Base-by-base conservation (phyloP, 352 stramenopile genomes). In the Peronospora farinosa region DNA sequence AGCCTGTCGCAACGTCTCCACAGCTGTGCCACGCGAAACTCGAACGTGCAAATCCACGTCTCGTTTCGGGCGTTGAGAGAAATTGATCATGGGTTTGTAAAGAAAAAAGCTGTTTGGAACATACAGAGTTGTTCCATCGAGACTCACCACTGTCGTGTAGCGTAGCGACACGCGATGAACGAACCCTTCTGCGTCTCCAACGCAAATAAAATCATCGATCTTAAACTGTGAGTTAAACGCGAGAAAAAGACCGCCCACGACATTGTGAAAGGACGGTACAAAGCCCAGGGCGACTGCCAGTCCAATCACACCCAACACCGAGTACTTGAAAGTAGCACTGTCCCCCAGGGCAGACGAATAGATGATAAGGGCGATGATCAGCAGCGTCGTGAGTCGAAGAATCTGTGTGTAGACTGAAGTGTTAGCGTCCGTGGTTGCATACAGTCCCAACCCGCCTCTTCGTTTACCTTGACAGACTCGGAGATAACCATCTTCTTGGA, bases 31-130 rank as follows among this genome's bases (percentile, higher is more conserved):
- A 7, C 66, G 57, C 2, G 79, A 78, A 6, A 94, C 78, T 19
- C 65, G 57, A 9, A 92, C 68, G 16, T 69, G 72, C 17, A 94
- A 77, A 47, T 92, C 74, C 23, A 94, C 76, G 39, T 91, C 75
- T 25, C 79, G 71, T 51, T 94, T 94, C 2, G 84, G 84, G 0
- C 80, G 78, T 48, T 92, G 79, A 38, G 81, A 86, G 49, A 81
- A 94, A 50, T 94, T 94, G 27, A 94, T 74, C 84, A 94, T 92
- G 19, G 80, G 84, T 41, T 91, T 91, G 74, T 90, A 94, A n/a
- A 94, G 59, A 46, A 94, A 94, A 53, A 90, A 92, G 50, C 81
- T 92, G 62, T 93, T 93, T 21, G 80, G 80, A 16, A 94, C 70
- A 51, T 82, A 92, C 13, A 90, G 61, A 36, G 82, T 86, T 27